Evolutionary conservation across 345 rosid species (phyloP).

Genomic region (Rhizophora apiculata): DNA sequence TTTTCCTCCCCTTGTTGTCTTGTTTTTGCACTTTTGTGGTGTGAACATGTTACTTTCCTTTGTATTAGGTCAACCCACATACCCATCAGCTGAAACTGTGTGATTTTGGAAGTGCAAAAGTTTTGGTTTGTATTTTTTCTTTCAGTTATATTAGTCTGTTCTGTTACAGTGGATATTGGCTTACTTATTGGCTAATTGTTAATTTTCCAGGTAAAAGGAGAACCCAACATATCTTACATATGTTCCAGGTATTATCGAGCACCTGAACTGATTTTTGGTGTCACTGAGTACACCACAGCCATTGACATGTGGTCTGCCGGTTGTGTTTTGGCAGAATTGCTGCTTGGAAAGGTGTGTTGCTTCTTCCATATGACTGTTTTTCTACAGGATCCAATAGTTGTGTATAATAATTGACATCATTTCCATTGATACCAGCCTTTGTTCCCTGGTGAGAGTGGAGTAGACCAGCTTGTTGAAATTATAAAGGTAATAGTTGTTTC

Average conservation of each 20-base stretch:
- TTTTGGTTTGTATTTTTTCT: constrained; percentile 56
- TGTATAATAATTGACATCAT: constrained; percentile 3
- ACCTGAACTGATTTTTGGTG: constrained; percentile 97
- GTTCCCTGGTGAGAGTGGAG: constrained; percentile 97
- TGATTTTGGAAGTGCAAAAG: constrained; percentile 98
- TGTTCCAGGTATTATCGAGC: constrained; percentile 99
- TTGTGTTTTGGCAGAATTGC: constrained; percentile 92
- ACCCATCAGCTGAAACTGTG: constrained; percentile 94
- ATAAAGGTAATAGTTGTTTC: constrained; percentile 60
- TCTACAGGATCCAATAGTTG: neutral
- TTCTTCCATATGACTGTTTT: neutral
- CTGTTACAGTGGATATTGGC: neutral
- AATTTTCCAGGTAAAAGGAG: constrained; percentile 80
- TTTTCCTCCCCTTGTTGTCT: neutral
- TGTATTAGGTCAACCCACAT: constrained; percentile 84
- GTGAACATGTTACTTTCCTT: neutral
- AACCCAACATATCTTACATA: constrained; percentile 90
- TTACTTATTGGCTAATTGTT: constrained; percentile 5
- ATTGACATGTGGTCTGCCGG: constrained; percentile 99
- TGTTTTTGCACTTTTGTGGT: neutral
- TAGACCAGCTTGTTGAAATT: constrained; percentile 96
- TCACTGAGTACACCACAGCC: constrained; percentile 91
- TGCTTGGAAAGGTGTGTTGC: constrained; percentile 77
- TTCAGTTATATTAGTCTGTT: neutral
- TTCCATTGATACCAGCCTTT: constrained; percentile 58